These are phyloP conservation scores for Aspergillus campestris DNA, from an alignment of 495 filamentous ascomycete genomes.

Conservation along the genomic window DNA sequence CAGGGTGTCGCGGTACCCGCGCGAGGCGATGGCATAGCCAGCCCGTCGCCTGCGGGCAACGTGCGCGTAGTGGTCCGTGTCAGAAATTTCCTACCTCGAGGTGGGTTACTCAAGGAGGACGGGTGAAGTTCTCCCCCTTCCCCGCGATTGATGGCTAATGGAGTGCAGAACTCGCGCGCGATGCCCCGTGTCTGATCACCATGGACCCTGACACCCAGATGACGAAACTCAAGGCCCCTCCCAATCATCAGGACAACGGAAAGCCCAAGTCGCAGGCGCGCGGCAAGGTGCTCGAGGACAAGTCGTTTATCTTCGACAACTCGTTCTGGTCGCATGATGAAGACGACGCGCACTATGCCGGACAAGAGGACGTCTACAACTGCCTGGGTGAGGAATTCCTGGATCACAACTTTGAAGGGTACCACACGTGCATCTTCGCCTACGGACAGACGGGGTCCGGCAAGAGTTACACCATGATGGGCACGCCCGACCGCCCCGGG, in stretches of 20 bases:
- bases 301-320: slow-evolving; percentile 91
- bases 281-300: slow-evolving; percentile 71
- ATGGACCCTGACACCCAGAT: slow-evolving; percentile 83
- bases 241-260: slow-evolving; percentile 52
- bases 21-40: slow-evolving; percentile 22
- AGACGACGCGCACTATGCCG: slow-evolving; percentile 65
- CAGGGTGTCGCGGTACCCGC: slow-evolving; percentile 49
- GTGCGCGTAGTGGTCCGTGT: slow-evolving; percentile 93
- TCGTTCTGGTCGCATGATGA: slow-evolving; percentile 91
- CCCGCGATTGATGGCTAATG: background rate
- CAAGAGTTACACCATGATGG: slow-evolving; percentile 99
- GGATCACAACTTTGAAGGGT: slow-evolving; percentile 98
- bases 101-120: slow-evolving; percentile 32
- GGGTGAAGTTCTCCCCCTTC: too few relatives aligned
- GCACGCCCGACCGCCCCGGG: slow-evolving; percentile 74
- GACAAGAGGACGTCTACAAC: slow-evolving; percentile 92
- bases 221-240: slow-evolving; percentile 60
- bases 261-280: slow-evolving; percentile 61
- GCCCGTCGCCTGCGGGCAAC: slow-evolving; percentile 59
- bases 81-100: slow-evolving; percentile 79
- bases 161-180: slow-evolving; percentile 64
- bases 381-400: slow-evolving; percentile 92
- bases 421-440: slow-evolving; percentile 98
- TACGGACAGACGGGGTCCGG: slow-evolving; percentile 97
- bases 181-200: slow-evolving; percentile 73